Base-by-base conservation (phyloP, 2,329 filamentous ascomycete species). In the Fusarium xylarioides region DNA sequence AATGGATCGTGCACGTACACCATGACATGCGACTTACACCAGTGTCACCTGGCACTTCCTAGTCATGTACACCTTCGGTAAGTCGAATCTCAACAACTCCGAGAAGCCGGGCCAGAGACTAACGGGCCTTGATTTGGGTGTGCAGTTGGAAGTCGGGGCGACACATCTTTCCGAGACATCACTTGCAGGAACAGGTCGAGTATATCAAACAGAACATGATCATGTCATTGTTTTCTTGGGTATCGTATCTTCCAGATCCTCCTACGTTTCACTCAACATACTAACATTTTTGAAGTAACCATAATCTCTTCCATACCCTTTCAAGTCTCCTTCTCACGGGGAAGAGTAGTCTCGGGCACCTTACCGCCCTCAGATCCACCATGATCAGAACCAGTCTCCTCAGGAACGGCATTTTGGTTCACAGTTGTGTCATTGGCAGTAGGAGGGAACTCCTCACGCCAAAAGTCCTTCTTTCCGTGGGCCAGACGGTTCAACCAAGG, bases 391-490 rank as follows among this genome's bases (percentile, higher is more conserved):
- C 76, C 71, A 7, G 70, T 76, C 30, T 68, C 66, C 35, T 77
- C 71, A 32, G 62, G 62, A 38, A 47, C 61, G 5, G 58, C 38
- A 14, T 54, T 64, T 26, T 76, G 66, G 37, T 66, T 62, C 53
- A 59, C 59, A 34, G 28, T 57, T 28, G 70, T 79, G 23, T 67
- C 40, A 67, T 73, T 65, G 21, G 58, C 75, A 5, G 70, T 66
- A 23, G 64, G 57, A n/a, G 75, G 72, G 15, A 71, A 55, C 2
- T 81, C 78, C 52, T 80, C 78, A 42, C 85, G 85, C 92, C 93
- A 95, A 79, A 95, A 95, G 75, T 92, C 88, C 82, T 87, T 92
- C 85, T 94, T 92, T 34, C 93, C 93, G 42, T 83, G 83, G 0
- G 82, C 79, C 9, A 92, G 83, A 35, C 94, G 88, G 64, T 86